phyloP scores from a whole-genome alignment of 2,329 filamentous ascomycete genomes.

The Aspergillus chevalieri region DNA sequence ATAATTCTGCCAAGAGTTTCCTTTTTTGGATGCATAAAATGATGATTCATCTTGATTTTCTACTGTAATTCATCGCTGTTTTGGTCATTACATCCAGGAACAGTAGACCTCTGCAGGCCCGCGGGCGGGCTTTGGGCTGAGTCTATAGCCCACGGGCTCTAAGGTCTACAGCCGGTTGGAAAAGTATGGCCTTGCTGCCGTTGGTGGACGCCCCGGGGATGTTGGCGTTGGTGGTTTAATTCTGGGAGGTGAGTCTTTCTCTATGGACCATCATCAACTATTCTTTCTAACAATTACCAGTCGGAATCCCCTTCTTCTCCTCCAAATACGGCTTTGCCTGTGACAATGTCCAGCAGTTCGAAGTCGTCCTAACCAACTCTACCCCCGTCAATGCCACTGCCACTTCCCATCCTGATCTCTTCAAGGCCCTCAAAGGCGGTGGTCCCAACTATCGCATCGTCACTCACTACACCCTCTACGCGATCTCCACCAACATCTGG shows the following conservation, averaged over 20 bases:
- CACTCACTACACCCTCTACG: slow-evolving; percentile 24
- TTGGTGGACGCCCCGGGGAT: background rate
- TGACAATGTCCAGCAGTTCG: background rate
- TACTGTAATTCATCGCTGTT: too few relatives aligned
- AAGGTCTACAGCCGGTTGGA: background rate
- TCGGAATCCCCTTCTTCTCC: background rate
- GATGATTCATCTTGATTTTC: too few relatives aligned
- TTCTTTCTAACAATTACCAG: background rate
- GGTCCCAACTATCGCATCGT: slow-evolving; percentile 32
- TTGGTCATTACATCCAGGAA: too few relatives aligned
- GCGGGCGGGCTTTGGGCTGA: too few relatives aligned
- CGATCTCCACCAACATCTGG: background rate
- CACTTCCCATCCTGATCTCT: slow-evolving; percentile 26
- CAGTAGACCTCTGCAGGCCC: too few relatives aligned
- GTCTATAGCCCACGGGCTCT: too few relatives aligned
- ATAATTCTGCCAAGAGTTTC: too few relatives aligned
- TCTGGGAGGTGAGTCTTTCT: background rate
- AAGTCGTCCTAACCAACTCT: slow-evolving; percentile 16
- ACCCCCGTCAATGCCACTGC: slow-evolving; percentile 15
- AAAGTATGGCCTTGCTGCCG: background rate
- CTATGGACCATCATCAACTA: background rate
- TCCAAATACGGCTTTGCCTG: background rate
- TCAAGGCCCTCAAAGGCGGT: slow-evolving; percentile 28
- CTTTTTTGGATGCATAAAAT: too few relatives aligned
- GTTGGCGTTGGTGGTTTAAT: background rate